These are phyloP conservation scores for Globisporangium barbulae DNA, from an alignment of 352 stramenopile species.

Conservation along the genomic window DNA sequence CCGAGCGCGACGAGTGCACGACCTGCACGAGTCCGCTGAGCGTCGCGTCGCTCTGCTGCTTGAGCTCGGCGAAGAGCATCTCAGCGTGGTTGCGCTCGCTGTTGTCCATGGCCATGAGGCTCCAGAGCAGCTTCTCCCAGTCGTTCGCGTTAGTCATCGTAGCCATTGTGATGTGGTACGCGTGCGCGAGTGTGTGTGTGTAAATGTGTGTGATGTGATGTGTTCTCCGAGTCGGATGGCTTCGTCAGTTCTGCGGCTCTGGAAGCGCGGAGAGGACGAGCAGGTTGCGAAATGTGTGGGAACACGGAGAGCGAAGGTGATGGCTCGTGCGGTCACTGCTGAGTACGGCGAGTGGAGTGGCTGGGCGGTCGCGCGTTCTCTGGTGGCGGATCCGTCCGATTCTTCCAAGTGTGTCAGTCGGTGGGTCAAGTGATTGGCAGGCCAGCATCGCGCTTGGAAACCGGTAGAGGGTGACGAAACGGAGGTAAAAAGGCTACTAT, in stretches of 20 bases:
- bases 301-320: not conserved
- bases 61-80: slow-evolving; percentile 54
- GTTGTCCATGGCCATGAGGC: slow-evolving; percentile 73
- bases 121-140: slow-evolving; percentile 70
- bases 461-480: too few relatives aligned
- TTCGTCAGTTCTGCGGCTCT: not conserved
- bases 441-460: too few relatives aligned
- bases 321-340: not conserved
- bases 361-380: not conserved
- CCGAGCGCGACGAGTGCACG: slow-evolving; percentile 49
- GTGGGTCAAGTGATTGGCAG: not conserved
- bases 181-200: not conserved
- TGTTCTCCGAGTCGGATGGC: slow-evolving; percentile 2
- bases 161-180: slow-evolving; percentile 18
- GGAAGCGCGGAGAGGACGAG: not conserved
- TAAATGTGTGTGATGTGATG: not conserved
- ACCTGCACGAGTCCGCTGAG: slow-evolving; percentile 53
- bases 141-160: slow-evolving; percentile 26
- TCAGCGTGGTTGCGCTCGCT: slow-evolving; percentile 63
- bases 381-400: not conserved
- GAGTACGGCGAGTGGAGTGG: not conserved
- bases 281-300: not conserved
- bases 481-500: too few relatives aligned
- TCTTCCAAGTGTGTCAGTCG: not conserved
- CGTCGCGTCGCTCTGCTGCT: slow-evolving; percentile 53